These are phyloP conservation scores for Aspergillus indologenus DNA, from an alignment of 495 filamentous ascomycete genomes.

Conservation along the genomic window DNA sequence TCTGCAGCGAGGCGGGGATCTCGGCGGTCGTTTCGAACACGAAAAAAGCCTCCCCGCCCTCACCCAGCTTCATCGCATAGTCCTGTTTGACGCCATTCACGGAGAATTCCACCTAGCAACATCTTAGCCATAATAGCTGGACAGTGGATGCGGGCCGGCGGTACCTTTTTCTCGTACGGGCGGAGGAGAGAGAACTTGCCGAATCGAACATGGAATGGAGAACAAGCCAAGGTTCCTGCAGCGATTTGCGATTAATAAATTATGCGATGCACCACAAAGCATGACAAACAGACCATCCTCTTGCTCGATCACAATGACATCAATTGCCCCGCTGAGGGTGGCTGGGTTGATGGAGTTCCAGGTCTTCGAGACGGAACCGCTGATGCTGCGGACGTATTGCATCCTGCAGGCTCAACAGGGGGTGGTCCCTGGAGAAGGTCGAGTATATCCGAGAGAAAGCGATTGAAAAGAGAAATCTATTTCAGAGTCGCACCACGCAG, in stretches of 20 bases:
- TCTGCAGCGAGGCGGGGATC: slow-evolving; percentile 87
- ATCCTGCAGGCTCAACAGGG: slow-evolving; percentile 49
- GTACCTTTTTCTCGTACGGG: slow-evolving; percentile 94
- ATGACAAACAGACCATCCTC: slow-evolving; percentile 66
- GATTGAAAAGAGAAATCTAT: background rate
- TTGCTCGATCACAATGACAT: slow-evolving; percentile 98
- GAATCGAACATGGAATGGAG: slow-evolving; percentile 97
- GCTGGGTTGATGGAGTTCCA: slow-evolving; percentile 99
- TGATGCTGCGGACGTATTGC: slow-evolving; percentile 97
- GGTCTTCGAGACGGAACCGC: slow-evolving; percentile 93
- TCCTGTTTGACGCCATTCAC: slow-evolving; percentile 91
- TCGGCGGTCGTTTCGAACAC: slow-evolving; percentile 90
- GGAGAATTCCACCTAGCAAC: slow-evolving; percentile 75
- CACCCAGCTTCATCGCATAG: slow-evolving; percentile 97
- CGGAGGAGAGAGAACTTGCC: slow-evolving; percentile 96
- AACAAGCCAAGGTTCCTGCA: slow-evolving; percentile 73
- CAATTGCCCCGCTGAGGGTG: slow-evolving; percentile 94
- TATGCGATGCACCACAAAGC: background rate
- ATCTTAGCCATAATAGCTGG: slow-evolving; percentile 18
- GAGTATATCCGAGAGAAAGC: slow-evolving; percentile 5
- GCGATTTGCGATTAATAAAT: slow-evolving; percentile 6
- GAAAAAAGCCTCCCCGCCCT: slow-evolving; percentile 97
- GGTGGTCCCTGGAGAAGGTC: slow-evolving; percentile 18
- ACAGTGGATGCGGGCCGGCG: background rate
- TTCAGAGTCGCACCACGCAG: slow-evolving; percentile 1